Conservation (phyloP, 2,329 filamentous ascomycete species). For the Aspergillus pseudoterreus region DNA sequence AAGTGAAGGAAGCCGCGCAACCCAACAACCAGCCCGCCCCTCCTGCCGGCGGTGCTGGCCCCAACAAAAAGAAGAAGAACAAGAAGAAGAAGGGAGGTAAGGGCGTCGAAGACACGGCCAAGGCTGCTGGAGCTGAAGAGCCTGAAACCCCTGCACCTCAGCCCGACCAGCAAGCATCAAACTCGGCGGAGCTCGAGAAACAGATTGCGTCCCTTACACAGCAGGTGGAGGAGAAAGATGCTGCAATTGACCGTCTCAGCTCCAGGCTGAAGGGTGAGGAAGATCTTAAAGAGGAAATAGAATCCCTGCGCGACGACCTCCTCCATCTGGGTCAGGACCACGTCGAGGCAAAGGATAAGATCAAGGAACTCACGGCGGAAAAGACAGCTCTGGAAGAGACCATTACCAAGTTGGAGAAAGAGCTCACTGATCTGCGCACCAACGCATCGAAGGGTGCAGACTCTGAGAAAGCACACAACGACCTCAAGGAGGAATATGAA, state of each 20-base stretch:
- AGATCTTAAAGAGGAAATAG: constrained; percentile 78
- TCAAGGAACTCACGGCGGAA: constrained; percentile 66
- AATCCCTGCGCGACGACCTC: constrained; percentile 75
- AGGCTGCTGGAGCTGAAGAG: constrained; percentile 15
- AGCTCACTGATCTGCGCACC: constrained; percentile 58
- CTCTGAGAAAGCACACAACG: constrained; percentile 49
- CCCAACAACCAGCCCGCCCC: constrained; percentile 17
- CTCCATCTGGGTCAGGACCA: constrained; percentile 76
- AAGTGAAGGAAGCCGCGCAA: constrained; percentile 19
- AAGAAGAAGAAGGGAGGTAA: constrained; percentile 79
- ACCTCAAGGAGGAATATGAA: constrained; percentile 63
- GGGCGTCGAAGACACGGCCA: constrained; percentile 35
- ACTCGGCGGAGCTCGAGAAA: constrained; percentile 30
- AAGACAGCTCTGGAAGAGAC: constrained; percentile 62
- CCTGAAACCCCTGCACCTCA: constrained; percentile 29
- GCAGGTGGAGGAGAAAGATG: constrained; percentile 57
- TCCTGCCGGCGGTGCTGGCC: constrained; percentile 25
- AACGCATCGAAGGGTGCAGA: constrained; percentile 45
- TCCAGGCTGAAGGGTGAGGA: constrained; percentile 72
- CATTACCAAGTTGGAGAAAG: constrained; percentile 66
- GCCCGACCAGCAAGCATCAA: constrained; percentile 19
- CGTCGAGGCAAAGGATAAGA: constrained; percentile 73
- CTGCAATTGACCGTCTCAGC: constrained; percentile 67
- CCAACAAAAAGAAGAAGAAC: constrained; percentile 70
- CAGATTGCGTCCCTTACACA: constrained; percentile 33